Conservation (phyloP, 495 filamentous ascomycete genomes). For the Xylaria cubensis region DNA sequence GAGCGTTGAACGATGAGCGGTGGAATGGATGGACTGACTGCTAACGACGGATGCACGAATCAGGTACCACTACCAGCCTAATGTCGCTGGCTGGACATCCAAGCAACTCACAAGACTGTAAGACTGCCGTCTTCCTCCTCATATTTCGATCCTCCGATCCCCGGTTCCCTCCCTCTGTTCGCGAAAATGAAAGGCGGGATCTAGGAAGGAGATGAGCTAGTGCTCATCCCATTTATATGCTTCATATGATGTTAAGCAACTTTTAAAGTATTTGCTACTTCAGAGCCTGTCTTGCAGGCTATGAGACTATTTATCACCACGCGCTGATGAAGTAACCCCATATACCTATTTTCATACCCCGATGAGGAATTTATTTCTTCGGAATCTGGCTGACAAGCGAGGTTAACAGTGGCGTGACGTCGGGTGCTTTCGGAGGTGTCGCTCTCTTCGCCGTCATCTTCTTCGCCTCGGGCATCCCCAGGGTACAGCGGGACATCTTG, state of each 20-base stretch:
- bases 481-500: constrained; percentile 62
- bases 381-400: constrained; percentile 19
- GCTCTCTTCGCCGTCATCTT: constrained; percentile 64
- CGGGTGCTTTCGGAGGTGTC: constrained; percentile 59
- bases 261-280: constrained; percentile 99
- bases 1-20: background rate
- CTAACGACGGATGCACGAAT: constrained; percentile 37
- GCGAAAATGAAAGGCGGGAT: background rate
- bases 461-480: constrained; percentile 66
- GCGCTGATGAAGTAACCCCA: constrained; percentile 71
- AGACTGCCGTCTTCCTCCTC: constrained; percentile 30
- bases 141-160: background rate
- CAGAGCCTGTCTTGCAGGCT: constrained; percentile 83
- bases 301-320: constrained; percentile 97
- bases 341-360: constrained; percentile 8
- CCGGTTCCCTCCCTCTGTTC: background rate
- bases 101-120: constrained; percentile 48
- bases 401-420: constrained; percentile 51
- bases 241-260: constrained; percentile 85
- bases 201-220: background rate
- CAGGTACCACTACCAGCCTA: constrained; percentile 57
- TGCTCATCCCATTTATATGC: background rate
- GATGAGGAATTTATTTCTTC: background rate
- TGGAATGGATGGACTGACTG: background rate
- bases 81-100: constrained; percentile 47